Conservation (phyloP, 495 filamentous ascomycete species). For the Daldinia concentrica region DNA sequence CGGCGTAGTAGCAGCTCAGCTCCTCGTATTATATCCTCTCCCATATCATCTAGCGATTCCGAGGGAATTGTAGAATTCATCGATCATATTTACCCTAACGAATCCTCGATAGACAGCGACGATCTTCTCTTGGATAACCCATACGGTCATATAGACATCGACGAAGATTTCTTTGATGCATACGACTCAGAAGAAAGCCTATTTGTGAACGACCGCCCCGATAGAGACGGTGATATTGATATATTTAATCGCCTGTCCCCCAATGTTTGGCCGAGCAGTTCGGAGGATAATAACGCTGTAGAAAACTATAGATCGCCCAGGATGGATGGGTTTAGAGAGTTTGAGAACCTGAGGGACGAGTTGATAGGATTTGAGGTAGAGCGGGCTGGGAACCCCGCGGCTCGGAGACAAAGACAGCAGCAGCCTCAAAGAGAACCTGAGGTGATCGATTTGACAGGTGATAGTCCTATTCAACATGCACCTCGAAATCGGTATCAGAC, state of each 20-base stretch:
- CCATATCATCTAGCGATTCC: constrained; percentile 5
- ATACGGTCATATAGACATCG: background rate
- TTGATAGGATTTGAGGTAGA: constrained; percentile 43
- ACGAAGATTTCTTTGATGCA: background rate
- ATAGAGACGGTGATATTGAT: constrained; percentile 1
- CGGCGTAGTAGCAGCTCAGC: constrained; percentile 1
- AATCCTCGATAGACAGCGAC: background rate
- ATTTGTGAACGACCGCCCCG: constrained; percentile 14
- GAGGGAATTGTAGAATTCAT: constrained; percentile 4
- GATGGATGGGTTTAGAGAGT: background rate
- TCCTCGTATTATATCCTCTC: background rate
- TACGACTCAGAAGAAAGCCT: constrained; percentile 18
- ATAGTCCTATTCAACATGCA: constrained; percentile 26
- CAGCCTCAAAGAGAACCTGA: constrained; percentile 33
- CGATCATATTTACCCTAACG: background rate
- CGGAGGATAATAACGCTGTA: constrained; percentile 1
- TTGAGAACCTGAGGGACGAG: constrained; percentile 29
- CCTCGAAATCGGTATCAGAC: constrained; percentile 28
- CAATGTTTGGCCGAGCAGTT: background rate
- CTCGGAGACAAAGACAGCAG: constrained; percentile 13
- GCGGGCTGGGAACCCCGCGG: background rate
- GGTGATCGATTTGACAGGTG: constrained; percentile 55
- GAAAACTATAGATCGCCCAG: background rate
- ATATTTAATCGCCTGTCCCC: background rate
- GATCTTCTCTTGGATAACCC: background rate